phyloP scores from a whole-genome alignment of 176 grass and related monocot species.

The Alopecurus myosuroides region DNA sequence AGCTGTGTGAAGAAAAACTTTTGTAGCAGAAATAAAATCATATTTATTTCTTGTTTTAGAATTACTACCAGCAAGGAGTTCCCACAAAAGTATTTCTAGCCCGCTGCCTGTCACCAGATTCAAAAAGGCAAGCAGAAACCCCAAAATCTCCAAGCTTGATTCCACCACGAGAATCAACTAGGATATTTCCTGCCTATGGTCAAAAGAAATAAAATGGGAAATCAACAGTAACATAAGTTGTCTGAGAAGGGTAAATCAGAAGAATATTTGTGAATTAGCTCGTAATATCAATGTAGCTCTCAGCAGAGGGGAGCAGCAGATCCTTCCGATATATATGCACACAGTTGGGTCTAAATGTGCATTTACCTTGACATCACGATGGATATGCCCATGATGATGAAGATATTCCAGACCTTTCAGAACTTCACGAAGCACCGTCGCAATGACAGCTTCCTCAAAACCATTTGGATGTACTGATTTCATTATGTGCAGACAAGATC shows the following conservation, averaged over 20 bases:
- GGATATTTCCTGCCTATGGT: slow-evolving; percentile 93
- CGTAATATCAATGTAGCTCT: background rate
- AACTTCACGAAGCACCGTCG: slow-evolving; percentile 76
- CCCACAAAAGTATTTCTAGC: slow-evolving; percentile 93
- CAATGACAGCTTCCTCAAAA: slow-evolving; percentile 77
- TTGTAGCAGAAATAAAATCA: slow-evolving; percentile 11
- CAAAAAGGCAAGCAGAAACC: slow-evolving; percentile 97
- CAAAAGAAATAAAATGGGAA: slow-evolving; percentile 4
- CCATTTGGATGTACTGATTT: slow-evolving; percentile 78
- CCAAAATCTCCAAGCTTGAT: slow-evolving; percentile 98
- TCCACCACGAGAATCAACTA: slow-evolving; percentile 68
- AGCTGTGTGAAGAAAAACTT: background rate
- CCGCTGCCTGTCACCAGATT: slow-evolving; percentile 81
- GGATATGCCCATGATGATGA: slow-evolving; percentile 88
- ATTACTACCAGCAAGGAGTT: slow-evolving; percentile 91
- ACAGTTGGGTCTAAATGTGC: background rate
- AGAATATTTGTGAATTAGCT: background rate
- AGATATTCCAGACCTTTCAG: slow-evolving; percentile 91
- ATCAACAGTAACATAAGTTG: background rate
- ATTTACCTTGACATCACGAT: slow-evolving; percentile 91
- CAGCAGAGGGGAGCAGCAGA: background rate
- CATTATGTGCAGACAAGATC: slow-evolving; percentile 98
- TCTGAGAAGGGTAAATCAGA: background rate
- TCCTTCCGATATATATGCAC: background rate
- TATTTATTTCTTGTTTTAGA: slow-evolving; percentile 8